Conservation (phyloP, 306 rosid genomes). For the Dalbergia cultrata region DNA sequence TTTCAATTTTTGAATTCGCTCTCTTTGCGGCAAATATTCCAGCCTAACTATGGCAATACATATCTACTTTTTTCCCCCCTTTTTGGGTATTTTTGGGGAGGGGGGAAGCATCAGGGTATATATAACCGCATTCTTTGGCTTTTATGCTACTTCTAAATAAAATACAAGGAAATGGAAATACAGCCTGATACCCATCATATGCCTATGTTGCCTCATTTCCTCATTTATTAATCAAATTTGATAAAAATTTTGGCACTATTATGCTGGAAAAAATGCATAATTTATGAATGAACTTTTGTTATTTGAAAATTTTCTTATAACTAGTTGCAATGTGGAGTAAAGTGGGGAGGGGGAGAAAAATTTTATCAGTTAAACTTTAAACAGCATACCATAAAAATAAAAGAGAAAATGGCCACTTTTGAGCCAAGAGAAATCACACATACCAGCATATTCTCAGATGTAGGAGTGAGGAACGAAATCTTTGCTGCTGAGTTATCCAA, state of each 20-base stretch:
- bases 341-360: neutral
- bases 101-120: neutral
- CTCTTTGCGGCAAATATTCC: neutral
- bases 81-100: neutral
- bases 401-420: conserved; percentile 27
- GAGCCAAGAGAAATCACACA: conserved; percentile 36
- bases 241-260: neutral
- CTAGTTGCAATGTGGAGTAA: conserved; percentile 14
- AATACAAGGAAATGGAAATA: conserved; percentile 19
- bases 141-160: conserved; percentile 18
- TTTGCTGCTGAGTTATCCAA: conserved; percentile 70
- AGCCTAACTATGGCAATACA: neutral
- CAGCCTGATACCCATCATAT: neutral
- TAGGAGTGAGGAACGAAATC: conserved; percentile 88
- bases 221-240: conserved; percentile 3
- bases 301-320: conserved; percentile 41
- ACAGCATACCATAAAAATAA: conserved; percentile 10
- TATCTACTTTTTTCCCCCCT: neutral
- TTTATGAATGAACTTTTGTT: neutral
- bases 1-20: conserved; percentile 15
- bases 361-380: neutral
- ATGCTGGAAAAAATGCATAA: neutral
- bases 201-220: neutral
- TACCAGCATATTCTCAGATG: conserved; percentile 90
- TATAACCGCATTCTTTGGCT: neutral